Evolutionary conservation across 2,329 filamentous ascomycete species (phyloP), one percentile per base, ranked within the genome.

Genomic region (Chaetomiaceae sp.): DNA sequence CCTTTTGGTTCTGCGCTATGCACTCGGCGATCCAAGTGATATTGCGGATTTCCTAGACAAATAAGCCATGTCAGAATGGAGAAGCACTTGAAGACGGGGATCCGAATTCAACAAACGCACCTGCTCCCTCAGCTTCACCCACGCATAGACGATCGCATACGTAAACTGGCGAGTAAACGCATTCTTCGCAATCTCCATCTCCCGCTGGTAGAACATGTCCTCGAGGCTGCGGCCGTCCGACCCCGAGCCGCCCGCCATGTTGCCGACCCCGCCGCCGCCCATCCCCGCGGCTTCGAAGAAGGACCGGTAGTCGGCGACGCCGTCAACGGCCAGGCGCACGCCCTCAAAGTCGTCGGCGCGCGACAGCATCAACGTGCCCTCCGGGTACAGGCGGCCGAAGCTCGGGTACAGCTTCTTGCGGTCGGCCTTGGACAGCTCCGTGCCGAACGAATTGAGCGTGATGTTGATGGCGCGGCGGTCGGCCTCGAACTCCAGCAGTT

Each of bases 21-120:
- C 93, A 98, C 70, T 98, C 93, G 18, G 93, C 86, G 67, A 98
- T 98, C 93, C 93, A 98, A 42, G 93, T 97, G 62, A 98, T 95
- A 70, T 98, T 98, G 56, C 93, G 86, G 60, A 97, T 96, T 85
- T 98, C 93, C 90, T 97, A 45, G 30, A 9, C 22, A 24, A 24
- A 9, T 9, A 24, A 24, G 22, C 22, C 22, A 24, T 5, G 22
- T 24, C 6, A 24, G 22, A 6, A 24, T 9, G 22, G 22, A 24
- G 22, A 9, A 24, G 6, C 6, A 9, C 22, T 4, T 5, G 15
- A 14, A 14, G 32, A 8, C 12, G 2, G 30, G 6, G 26, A 24
- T 10, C n/a, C 7, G 35, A 20, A 20, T n/a, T 20, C 38, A 17
- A 7, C 4, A 20, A 30, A 65, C 83, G 65, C 70, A 95, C 91